These are phyloP conservation scores for Calonectria pteridis DNA, from an alignment of 2,329 filamentous ascomycete species.

Conservation along the genomic window DNA sequence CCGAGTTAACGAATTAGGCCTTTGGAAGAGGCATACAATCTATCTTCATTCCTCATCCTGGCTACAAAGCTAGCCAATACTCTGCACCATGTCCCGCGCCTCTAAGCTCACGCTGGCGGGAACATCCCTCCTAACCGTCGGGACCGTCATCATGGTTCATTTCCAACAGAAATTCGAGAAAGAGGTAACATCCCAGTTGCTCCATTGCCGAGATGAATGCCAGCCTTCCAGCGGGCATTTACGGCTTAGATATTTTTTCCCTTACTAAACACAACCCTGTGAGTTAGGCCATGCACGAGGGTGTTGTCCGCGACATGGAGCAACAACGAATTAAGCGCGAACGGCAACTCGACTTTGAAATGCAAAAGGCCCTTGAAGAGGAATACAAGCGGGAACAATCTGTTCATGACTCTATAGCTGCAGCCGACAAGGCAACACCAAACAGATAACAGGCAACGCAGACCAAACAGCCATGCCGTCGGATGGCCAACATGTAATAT, in stretches of 20 bases:
- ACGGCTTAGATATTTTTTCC: not conserved
- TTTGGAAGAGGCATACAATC: no score
- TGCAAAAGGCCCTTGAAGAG: conserved; percentile 86
- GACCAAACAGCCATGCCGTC: not conserved
- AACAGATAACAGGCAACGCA: conserved; percentile 38
- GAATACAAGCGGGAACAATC: conserved; percentile 92
- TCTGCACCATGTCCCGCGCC: conserved; percentile 81
- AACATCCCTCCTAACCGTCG: conserved; percentile 80
- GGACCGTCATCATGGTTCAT: conserved; percentile 88
- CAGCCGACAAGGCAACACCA: conserved; percentile 38
- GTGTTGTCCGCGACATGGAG: conserved; percentile 94
- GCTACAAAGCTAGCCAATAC: not conserved
- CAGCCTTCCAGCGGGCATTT: not conserved
- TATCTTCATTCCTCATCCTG: no score
- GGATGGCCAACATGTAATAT: conserved; percentile 9
- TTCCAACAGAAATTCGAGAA: conserved; percentile 88
- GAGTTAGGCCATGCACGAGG: conserved; percentile 89
- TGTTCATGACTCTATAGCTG: conserved; percentile 65
- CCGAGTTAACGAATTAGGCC: not conserved
- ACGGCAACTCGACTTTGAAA: conserved; percentile 92
- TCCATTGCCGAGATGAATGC: not conserved
- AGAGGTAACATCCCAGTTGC: conserved; percentile 68
- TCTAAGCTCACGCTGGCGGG: conserved; percentile 87
- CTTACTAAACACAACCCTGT: conserved; percentile 22
- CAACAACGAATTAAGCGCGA: conserved; percentile 92